These are phyloP conservation scores for Coccinonectria pachysandricola DNA, from an alignment of 2,329 filamentous ascomycete genomes.

Conservation along the genomic window DNA sequence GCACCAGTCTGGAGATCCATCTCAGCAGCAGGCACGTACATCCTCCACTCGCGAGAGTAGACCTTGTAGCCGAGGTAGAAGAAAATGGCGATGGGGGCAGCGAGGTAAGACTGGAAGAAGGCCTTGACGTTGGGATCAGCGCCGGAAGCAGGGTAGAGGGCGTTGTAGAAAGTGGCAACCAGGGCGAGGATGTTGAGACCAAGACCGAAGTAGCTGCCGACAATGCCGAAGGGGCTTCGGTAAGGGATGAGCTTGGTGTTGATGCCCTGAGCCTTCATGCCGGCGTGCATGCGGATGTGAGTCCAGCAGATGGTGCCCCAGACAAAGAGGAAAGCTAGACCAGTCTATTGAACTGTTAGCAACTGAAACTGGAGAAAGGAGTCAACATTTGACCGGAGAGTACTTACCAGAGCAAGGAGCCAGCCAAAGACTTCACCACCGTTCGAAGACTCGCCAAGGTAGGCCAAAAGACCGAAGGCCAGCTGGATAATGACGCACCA, in stretches of 20 bases:
- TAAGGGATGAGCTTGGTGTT: slow-evolving; percentile 69
- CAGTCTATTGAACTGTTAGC: no score
- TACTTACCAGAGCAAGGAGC: slow-evolving; percentile 66
- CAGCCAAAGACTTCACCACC: slow-evolving; percentile 63
- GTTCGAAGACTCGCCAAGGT: slow-evolving; percentile 55
- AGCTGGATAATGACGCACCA: slow-evolving; percentile 61
- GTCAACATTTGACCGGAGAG: no score
- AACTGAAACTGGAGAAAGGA: no score
- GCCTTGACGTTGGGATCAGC: slow-evolving; percentile 57
- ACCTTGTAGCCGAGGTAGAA: slow-evolving; percentile 71
- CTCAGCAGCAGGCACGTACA: slow-evolving; percentile 54
- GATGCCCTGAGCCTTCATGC: slow-evolving; percentile 60
- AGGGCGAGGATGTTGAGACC: slow-evolving; percentile 66
- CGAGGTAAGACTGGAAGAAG: slow-evolving; percentile 67
- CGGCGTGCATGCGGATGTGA: slow-evolving; percentile 81
- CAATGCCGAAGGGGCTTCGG: slow-evolving; percentile 63
- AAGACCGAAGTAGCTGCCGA: slow-evolving; percentile 76
- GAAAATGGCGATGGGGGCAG: slow-evolving; percentile 53
- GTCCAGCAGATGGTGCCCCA: slow-evolving; percentile 77
- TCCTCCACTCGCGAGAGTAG: slow-evolving; percentile 48
- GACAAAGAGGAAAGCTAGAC: slow-evolving; percentile 67
- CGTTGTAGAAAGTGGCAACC: slow-evolving; percentile 78
- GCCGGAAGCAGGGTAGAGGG: slow-evolving; percentile 30
- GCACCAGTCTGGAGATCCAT: slow-evolving; percentile 85
- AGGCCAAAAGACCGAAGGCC: slow-evolving; percentile 62